phyloP scores from a whole-genome alignment of 176 grass and related monocot genomes.

The Eragrostis nindensis region DNA sequence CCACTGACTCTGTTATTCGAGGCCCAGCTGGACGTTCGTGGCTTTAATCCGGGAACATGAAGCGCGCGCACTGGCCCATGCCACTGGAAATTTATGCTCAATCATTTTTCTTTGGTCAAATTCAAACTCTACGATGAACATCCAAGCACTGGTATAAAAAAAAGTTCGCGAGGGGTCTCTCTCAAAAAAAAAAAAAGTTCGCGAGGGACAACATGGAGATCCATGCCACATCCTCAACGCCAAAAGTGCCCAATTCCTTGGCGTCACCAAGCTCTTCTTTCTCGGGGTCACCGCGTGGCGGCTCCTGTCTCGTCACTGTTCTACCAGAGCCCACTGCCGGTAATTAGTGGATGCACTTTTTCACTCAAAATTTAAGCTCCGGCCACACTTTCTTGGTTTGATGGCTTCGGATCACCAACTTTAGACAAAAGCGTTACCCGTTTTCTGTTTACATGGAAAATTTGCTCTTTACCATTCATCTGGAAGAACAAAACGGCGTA shows the following conservation, averaged over 20 bases:
- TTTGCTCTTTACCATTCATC: neutral
- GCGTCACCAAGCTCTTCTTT: neutral
- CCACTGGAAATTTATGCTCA: too few species aligned
- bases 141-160: too few species aligned
- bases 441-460: neutral
- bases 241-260: neutral
- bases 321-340: constrained; percentile 32
- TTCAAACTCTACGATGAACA: too few species aligned
- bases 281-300: neutral
- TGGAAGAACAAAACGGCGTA: neutral
- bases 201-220: too few species aligned
- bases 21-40: too few species aligned
- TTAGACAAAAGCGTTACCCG: neutral
- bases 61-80: too few species aligned
- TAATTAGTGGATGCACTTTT: constrained; percentile 1
- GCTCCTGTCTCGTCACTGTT: neutral
- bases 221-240: neutral
- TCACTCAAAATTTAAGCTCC: constrained; percentile 1
- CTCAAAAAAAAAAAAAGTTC: too few species aligned
- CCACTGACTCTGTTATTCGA: too few species aligned
- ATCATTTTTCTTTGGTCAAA: too few species aligned
- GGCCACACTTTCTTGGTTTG: constrained; percentile 1
- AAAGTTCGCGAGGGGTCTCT: too few species aligned
- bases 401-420: constrained; percentile 7
- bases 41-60: too few species aligned